These are phyloP conservation scores for Hypoxylon sp. DNA, from an alignment of 2,329 filamentous ascomycete genomes.

Conservation along the genomic window DNA sequence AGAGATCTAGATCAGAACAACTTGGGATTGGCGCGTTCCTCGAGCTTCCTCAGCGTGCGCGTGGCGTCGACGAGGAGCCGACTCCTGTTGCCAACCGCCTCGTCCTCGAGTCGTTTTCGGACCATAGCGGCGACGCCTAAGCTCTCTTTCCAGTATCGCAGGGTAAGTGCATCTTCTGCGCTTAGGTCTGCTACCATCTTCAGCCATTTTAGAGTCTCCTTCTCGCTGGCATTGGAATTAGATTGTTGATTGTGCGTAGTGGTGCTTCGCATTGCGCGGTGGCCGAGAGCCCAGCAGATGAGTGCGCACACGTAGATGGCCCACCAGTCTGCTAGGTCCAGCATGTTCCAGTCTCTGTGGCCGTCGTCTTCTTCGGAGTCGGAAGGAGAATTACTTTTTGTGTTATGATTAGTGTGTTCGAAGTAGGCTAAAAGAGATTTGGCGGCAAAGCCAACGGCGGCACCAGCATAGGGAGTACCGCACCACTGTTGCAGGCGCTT, in stretches of 20 bases:
- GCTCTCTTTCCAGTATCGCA: conserved; percentile 54
- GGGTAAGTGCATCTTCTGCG: conserved; percentile 51
- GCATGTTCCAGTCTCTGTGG: conserved; percentile 58
- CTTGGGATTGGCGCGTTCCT: conserved; percentile 54
- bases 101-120: conserved; percentile 56
- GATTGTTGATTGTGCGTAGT: conserved; percentile 31
- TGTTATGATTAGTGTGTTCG: conserved; percentile 36
- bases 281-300: conserved; percentile 66
- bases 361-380: conserved; percentile 17
- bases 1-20: conserved; percentile 49
- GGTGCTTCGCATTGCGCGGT: conserved; percentile 40
- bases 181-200: conserved; percentile 52
- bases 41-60: conserved; percentile 60
- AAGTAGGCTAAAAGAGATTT: conserved; percentile 60
- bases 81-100: conserved; percentile 59
- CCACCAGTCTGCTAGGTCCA: conserved; percentile 82
- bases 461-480: conserved; percentile 49
- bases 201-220: conserved; percentile 49
- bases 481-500: conserved; percentile 53
- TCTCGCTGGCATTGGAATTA: conserved; percentile 37
- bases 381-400: conserved; percentile 18
- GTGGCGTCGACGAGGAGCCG: conserved; percentile 63
- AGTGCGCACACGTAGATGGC: conserved; percentile 70
- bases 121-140: conserved; percentile 59
- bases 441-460: conserved; percentile 60